A percentile compares a stretch with the other conserved stretches of the same genome.
These are phyloP conservation scores for Ballota nigra DNA, from an alignment of 257 asterid species.

Conservation along the genomic window DNA sequence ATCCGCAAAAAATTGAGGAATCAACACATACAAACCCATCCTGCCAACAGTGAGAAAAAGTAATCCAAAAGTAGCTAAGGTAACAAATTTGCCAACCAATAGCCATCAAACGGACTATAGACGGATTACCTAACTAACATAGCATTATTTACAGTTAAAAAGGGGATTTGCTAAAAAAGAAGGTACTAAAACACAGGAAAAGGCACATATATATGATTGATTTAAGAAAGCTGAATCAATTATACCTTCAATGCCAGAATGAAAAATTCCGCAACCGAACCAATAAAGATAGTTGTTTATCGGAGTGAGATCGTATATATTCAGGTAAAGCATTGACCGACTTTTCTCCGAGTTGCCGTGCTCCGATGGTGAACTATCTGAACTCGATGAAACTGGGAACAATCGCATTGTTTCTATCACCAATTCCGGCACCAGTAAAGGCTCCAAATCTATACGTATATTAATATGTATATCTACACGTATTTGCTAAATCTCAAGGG, in stretches of 20 bases:
- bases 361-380: slow-evolving; percentile 49
- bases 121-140: not conserved
- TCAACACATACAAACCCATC: not conserved
- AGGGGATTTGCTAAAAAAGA: not conserved
- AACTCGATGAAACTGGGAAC: slow-evolving; percentile 52
- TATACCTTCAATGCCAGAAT: slow-evolving; percentile 90
- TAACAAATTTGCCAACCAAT: not conserved
- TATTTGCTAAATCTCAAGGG: slow-evolving; percentile 18
- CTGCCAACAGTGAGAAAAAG: not conserved
- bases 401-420: slow-evolving; percentile 57
- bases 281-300: slow-evolving; percentile 77
- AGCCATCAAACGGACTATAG: slow-evolving; percentile 9
- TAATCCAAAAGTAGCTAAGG: not conserved
- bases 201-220: not conserved
- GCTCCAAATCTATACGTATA: slow-evolving; percentile 23
- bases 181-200: slow-evolving; percentile 2
- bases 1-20: not conserved
- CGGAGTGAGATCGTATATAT: slow-evolving; percentile 81
- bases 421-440: slow-evolving; percentile 27
- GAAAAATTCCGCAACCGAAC: slow-evolving; percentile 84
- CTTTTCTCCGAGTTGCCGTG: slow-evolving; percentile 44
- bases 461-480: not conserved
- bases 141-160: not conserved
- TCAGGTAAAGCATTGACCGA: slow-evolving; percentile 56
- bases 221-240: not conserved